phyloP scores from a whole-genome alignment of 345 rosid genomes.

The Angophora floribunda region DNA sequence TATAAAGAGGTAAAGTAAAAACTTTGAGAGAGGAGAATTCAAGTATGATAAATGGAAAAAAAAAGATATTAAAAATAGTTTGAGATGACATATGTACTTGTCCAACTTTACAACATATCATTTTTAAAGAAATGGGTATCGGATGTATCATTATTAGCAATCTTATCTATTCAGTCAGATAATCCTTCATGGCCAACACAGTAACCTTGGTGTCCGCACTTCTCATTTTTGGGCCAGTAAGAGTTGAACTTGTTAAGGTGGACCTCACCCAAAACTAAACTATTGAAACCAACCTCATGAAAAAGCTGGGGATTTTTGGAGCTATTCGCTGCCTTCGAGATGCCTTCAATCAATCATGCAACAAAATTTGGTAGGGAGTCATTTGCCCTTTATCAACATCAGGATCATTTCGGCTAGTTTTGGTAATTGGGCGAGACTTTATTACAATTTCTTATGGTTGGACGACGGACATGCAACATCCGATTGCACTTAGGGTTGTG shows the following conservation, averaged over 20 bases:
- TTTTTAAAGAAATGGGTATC: not conserved
- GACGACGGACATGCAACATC: not conserved
- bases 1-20: not conserved
- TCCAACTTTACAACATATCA: not conserved
- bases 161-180: not conserved
- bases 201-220: not conserved
- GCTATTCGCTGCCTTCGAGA: not conserved
- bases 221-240: not conserved
- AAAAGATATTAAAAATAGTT: not conserved
- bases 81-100: not conserved
- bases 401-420: not conserved
- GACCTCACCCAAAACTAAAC: not conserved
- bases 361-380: not conserved
- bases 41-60: not conserved
- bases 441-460: not conserved
- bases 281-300: not conserved
- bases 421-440: not conserved
- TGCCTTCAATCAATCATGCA: not conserved
- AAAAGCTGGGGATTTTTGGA: not conserved
- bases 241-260: not conserved
- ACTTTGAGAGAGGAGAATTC: not conserved
- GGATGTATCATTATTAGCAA: not conserved
- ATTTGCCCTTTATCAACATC: not conserved
- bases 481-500: not conserved
- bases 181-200: not conserved